Evolutionary conservation across 805 yeast species (phyloP), one percentile per base, ranked within the genome.

Genomic region (Metschnikowia proteae): DNA sequence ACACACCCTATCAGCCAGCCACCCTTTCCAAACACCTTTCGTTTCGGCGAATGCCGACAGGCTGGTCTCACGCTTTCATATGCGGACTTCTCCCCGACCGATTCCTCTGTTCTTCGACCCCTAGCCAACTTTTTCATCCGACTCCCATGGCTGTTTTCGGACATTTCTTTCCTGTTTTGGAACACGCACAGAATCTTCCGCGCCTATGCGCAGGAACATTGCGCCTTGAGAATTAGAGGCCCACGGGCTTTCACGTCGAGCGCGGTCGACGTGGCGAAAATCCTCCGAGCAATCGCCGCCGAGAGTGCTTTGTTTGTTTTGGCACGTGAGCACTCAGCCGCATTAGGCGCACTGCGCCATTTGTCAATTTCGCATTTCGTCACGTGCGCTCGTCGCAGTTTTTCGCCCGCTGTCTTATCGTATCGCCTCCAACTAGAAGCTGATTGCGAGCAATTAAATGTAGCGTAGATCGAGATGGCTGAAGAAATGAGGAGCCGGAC

Each of bases 1-100:
- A 39, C 23, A 40, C 25, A 5, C 45, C 32, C 38, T 32, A 26
- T 40, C 45, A 17, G 34, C 45, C 49, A 48, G 49, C 51, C 51
- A 48, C 44, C 50, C 37, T 17, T 17, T 17, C 17, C 17, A 17
- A 17, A 17, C 17, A 17, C 37, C 10, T 17, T 5, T 2, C 26
- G 10, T 25, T 36, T 23, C 13, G 7, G 29, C 11, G n/a, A 5
- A 4, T 25, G 4, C 10, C 5, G 25, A 10, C 7, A 17, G 6
- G 6, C n/a, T 5, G 17, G 3, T 32, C 13, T 5, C 4, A 3
- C 17, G 23, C 17, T 17, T 17, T 17, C 17, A 17, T 17, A 17
- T 17, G 17, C 17, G 2, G 17, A 17, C 17, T 17, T 17, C 17
- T 17, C 17, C 17, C 17, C 17, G 17, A 17, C 17, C 2, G 5